These are phyloP conservation scores for Pythium oligandrum DNA, from an alignment of 352 stramenopile species.

Conservation along the genomic window DNA sequence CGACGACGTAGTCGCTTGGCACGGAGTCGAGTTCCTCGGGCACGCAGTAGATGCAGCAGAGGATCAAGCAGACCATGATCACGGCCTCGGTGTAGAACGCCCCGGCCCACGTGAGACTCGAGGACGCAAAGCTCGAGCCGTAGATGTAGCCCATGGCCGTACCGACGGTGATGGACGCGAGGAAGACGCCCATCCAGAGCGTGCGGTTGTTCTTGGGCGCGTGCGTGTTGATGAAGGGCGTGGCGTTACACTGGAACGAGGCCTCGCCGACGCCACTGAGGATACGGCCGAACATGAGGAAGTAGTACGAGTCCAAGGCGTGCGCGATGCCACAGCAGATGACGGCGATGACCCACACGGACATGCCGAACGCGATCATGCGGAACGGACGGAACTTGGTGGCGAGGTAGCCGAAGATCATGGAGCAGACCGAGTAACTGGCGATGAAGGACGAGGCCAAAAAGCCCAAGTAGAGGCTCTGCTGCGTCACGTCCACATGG, in stretches of 20 bases:
- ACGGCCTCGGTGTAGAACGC: slow-evolving; percentile 88
- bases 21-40: slow-evolving; percentile 53
- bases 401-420: slow-evolving; percentile 90
- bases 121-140: slow-evolving; percentile 59
- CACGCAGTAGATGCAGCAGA: slow-evolving; percentile 59
- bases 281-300: slow-evolving; percentile 85
- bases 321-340: slow-evolving; percentile 83
- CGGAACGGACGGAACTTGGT: slow-evolving; percentile 87
- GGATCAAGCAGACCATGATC: slow-evolving; percentile 73
- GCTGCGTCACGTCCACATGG: slow-evolving; percentile 44
- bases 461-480: slow-evolving; percentile 83
- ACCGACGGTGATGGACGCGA: slow-evolving; percentile 90
- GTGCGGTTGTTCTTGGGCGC: slow-evolving; percentile 62
- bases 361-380: slow-evolving; percentile 87
- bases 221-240: slow-evolving; percentile 91
- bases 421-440: slow-evolving; percentile 88
- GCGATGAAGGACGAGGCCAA: slow-evolving; percentile 93
- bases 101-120: slow-evolving; percentile 59
- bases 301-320: slow-evolving; percentile 75
- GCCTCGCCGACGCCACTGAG: slow-evolving; percentile 89
- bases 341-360: slow-evolving; percentile 87
- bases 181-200: slow-evolving; percentile 90
- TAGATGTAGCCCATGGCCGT: slow-evolving; percentile 91
- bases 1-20: slow-evolving; percentile 17
- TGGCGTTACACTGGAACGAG: slow-evolving; percentile 91